Evolutionary conservation across 2,329 filamentous ascomycete species (phyloP).

Genomic region (Blastomyces emzantsi): DNA sequence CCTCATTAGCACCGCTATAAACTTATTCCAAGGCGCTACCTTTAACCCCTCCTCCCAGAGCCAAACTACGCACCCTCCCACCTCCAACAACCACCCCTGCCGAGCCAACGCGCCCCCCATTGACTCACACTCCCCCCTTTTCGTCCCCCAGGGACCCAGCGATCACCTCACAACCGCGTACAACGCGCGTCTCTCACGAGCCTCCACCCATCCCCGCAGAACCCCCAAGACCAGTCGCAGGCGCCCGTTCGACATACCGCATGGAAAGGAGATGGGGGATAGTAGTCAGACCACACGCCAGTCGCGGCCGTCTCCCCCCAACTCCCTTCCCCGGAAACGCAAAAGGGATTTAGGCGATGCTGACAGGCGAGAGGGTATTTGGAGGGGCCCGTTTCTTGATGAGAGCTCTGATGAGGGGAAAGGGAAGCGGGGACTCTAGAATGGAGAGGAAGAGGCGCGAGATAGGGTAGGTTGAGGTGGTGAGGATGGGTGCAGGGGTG

Average conservation of each 20-base stretch:
- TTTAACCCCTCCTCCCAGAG: not conserved
- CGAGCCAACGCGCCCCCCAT: no score
- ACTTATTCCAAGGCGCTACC: not conserved
- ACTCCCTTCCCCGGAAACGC: not conserved
- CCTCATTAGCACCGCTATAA: constrained; percentile 9
- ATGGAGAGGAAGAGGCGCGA: not conserved
- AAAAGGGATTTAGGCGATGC: not conserved
- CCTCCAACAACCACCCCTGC: not conserved
- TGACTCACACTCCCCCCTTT: not conserved
- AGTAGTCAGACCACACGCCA: not conserved
- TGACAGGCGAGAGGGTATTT: not conserved
- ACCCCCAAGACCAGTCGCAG: not conserved
- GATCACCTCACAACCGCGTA: not conserved
- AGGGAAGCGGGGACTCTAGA: not conserved
- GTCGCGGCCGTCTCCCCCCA: not conserved
- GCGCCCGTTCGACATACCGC: not conserved
- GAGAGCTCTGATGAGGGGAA: not conserved
- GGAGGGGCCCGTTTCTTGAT: not conserved
- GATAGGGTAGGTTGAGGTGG: not conserved
- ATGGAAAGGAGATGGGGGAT: not conserved
- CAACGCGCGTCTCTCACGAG: not conserved
- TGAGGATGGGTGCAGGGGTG: not conserved
- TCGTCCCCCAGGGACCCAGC: constrained; percentile 1
- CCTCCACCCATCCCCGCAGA: not conserved
- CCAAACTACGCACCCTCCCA: not conserved